phyloP scores from a whole-genome alignment of 1,284 basidiomycete species.

The Coniferiporia weirii region DNA sequence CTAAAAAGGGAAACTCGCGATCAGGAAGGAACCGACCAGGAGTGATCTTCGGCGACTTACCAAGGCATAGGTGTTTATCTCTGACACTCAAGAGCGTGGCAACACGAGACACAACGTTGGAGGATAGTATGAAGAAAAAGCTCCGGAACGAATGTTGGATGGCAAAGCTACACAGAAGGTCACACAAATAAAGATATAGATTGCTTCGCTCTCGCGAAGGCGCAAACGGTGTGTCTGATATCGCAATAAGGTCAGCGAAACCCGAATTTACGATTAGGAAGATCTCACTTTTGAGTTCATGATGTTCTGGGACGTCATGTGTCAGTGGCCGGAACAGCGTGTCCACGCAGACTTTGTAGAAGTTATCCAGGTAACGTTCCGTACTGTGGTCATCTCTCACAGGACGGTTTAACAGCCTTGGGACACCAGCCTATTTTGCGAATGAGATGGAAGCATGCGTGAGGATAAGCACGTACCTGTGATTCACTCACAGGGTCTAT shows the following conservation, averaged over 20 bases:
- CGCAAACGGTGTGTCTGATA: constrained; percentile 44
- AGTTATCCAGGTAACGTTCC: constrained; percentile 87
- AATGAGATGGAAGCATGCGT: background rate
- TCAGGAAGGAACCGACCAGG: background rate
- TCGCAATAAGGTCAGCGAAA: constrained; percentile 5
- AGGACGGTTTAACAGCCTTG: constrained; percentile 47
- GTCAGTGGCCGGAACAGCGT: constrained; percentile 76
- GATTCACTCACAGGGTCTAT: constrained; percentile 37
- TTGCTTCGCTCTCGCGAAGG: constrained; percentile 71
- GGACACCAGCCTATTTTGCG: constrained; percentile 17
- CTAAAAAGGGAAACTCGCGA: constrained; percentile 37
- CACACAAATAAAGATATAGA: constrained; percentile 80
- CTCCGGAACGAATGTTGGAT: constrained; percentile 86
- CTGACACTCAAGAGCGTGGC: constrained; percentile 76
- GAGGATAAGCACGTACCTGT: constrained; percentile 27
- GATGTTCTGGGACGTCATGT: constrained; percentile 69
- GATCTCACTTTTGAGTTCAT: constrained; percentile 51
- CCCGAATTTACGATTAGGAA: background rate
- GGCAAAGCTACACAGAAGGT: constrained; percentile 86
- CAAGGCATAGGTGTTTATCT: constrained; percentile 89
- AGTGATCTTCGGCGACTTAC: constrained; percentile 41
- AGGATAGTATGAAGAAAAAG: constrained; percentile 85
- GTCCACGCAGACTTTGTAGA: constrained; percentile 79
- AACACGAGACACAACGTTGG: constrained; percentile 66
- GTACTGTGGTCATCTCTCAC: constrained; percentile 77